Evolutionary conservation across 108 stramenopile genomes (phyloP), one percentile per base, ranked within the genome.

Genomic region (Pseudonitzschia multiseries): DNA sequence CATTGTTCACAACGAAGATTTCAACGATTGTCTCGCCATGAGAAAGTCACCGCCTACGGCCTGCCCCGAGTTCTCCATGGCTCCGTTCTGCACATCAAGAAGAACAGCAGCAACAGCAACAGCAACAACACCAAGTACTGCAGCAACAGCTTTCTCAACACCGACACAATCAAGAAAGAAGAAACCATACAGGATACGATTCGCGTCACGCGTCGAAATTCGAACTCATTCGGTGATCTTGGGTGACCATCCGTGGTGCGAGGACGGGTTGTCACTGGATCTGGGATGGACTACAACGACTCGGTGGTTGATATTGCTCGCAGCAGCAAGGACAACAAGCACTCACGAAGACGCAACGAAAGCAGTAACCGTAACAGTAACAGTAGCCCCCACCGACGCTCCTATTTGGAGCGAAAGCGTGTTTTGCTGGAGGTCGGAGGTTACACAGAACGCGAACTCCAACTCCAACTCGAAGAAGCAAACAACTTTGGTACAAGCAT

Each of bases 241-340:
- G 28, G 77, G 77, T 8, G 71, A 78, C 18, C 77, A 78, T 57
- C 77, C 77, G 0, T 72, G 65, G 22, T 78, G 77, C 48, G 33
- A 69, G 14, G 50, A 53, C 22, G 61, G 61, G 10, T 66, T 72
- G 12, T 51, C 71, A 0, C 15, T 78, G 15, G 77, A 72, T 28
- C 40, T 78, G n/a, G 77, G 67, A 26, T 77, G 76, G 76, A 77
- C 1, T 75, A 75, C 61, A 26, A 48, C 20, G 33, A 36, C 32
- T 36, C 32, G 46, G 18, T 48, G 14, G 46, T 48, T 18, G 1
- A n/a, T n/a, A n/a, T n/a, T n/a, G n/a, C n/a, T n/a, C n/a, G n/a
- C n/a, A n/a, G n/a, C n/a, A n/a, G 1, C 46, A 48, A 10, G 18
- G 46, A 8, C 46, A 48, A 48, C 18, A 1, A 14, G 18, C 14